phyloP scores from a whole-genome alignment of 1,139 yeast genomes.

The Yamadazyma conglobata region DNA sequence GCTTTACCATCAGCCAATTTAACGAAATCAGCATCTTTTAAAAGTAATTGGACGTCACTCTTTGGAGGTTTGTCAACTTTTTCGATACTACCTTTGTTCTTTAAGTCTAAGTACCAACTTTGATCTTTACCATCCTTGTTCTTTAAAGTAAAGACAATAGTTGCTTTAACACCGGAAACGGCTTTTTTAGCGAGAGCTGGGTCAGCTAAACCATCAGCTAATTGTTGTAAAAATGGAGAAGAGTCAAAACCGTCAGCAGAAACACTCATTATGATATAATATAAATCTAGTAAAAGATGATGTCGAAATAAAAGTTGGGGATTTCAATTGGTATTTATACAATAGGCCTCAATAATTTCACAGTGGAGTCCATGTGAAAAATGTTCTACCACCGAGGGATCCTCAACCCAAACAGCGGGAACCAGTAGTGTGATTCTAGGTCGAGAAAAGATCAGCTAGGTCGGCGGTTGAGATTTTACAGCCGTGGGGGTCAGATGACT shows the following conservation, averaged over 20 bases:
- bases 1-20: slow-evolving; percentile 74
- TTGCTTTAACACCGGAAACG: slow-evolving; percentile 53
- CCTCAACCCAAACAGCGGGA: too few relatives aligned
- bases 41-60: slow-evolving; percentile 64
- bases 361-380: slow-evolving; percentile 2
- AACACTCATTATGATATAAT: slow-evolving; percentile 13
- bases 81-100: slow-evolving; percentile 55
- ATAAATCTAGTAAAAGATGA: background rate
- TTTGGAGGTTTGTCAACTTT: slow-evolving; percentile 50
- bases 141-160: slow-evolving; percentile 65
- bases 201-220: slow-evolving; percentile 41
- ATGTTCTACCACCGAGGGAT: slow-evolving; percentile 1
- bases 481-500: too few relatives aligned
- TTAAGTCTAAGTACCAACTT: slow-evolving; percentile 71
- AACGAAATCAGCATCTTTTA: slow-evolving; percentile 64
- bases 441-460: too few relatives aligned
- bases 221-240: slow-evolving; percentile 41
- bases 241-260: slow-evolving; percentile 50
- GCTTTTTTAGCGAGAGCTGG: slow-evolving; percentile 40
- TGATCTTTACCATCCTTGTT: slow-evolving; percentile 63
- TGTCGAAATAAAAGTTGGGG: slow-evolving; percentile 1
- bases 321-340: slow-evolving; percentile 1
- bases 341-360: background rate
- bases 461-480: too few relatives aligned
- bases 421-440: too few relatives aligned